Conservation (phyloP, 306 rosid genomes). For the Inga laurina region DNA sequence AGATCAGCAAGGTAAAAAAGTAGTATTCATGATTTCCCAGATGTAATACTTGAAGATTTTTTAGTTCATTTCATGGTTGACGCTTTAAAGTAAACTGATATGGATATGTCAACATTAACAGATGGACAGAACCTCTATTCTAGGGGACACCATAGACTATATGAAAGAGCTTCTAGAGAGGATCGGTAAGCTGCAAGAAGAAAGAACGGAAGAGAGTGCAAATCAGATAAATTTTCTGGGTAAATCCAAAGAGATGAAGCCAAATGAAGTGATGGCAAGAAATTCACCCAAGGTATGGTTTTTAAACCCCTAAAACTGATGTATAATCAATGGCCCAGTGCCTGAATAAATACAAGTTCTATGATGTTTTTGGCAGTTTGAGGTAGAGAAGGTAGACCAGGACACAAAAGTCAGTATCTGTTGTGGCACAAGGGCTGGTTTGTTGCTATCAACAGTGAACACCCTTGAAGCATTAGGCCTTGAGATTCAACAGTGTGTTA, state of each 20-base stretch:
- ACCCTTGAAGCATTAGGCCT: constrained; percentile 88
- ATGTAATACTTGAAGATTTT: neutral
- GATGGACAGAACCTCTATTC: constrained; percentile 99
- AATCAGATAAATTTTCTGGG: constrained; percentile 53
- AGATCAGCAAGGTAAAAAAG: constrained; percentile 80
- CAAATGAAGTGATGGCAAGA: constrained; percentile 73
- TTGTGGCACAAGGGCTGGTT: constrained; percentile 83
- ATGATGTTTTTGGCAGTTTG: constrained; percentile 58
- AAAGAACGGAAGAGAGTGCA: constrained; percentile 51
- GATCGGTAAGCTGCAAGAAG: constrained; percentile 80
- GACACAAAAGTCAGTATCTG: constrained; percentile 79
- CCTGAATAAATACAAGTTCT: constrained; percentile 5
- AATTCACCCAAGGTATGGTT: constrained; percentile 85
- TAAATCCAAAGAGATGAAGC: constrained; percentile 63
- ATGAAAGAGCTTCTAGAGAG: constrained; percentile 94
- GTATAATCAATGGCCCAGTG: constrained; percentile 11
- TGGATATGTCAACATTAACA: constrained; percentile 29
- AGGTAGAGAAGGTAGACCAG: constrained; percentile 73
- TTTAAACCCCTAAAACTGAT: constrained; percentile 9
- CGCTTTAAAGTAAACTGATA: constrained; percentile 19
- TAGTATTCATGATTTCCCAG: constrained; percentile 19
- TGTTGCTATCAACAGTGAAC: constrained; percentile 80
- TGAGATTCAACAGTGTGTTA: constrained; percentile 94
- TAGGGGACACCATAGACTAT: constrained; percentile 96
- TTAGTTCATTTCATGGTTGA: constrained; percentile 4